Evolutionary conservation across 2,329 filamentous ascomycete genomes (phyloP).

Genomic region (Dactylellina drechsleri): DNA sequence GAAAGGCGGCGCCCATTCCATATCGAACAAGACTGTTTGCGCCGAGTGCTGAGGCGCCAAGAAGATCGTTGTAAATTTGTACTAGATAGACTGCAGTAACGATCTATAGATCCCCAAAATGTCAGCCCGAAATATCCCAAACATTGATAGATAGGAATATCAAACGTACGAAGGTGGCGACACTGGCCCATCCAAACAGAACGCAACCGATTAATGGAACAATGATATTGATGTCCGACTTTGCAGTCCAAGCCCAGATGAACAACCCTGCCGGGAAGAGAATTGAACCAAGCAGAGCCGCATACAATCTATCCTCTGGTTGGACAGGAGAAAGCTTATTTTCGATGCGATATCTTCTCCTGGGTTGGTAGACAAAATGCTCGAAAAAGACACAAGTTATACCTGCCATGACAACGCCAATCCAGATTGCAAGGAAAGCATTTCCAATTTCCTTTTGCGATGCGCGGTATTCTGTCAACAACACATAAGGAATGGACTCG

Average conservation of each 20-base stretch:
- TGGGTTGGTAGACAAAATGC: constrained; percentile 35
- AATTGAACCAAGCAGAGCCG: constrained; percentile 70
- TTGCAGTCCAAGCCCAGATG: constrained; percentile 70
- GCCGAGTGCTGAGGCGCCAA: constrained; percentile 60
- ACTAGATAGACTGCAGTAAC: constrained; percentile 46
- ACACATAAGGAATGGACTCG: constrained; percentile 57
- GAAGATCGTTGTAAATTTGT: constrained; percentile 47
- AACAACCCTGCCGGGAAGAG: constrained; percentile 68
- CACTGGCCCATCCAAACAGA: constrained; percentile 70
- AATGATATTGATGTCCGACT: constrained; percentile 65
- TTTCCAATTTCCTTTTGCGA: constrained; percentile 55
- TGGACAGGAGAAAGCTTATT: constrained; percentile 56
- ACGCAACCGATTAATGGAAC: constrained; percentile 67
- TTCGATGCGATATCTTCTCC: constrained; percentile 5
- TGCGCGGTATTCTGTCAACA: constrained; percentile 53
- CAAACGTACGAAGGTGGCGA: constrained; percentile 66
- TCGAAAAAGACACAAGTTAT: constrained; percentile 51
- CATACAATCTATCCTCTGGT: constrained; percentile 70
- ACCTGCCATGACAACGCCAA: constrained; percentile 56
- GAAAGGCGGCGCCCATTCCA: constrained; percentile 68
- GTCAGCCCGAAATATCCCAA: constrained; percentile 68
- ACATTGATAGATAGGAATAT: constrained; percentile 63
- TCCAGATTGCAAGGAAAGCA: constrained; percentile 55
- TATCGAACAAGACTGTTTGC: constrained; percentile 72
- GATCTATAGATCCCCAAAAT: constrained; percentile 19